Evolutionary conservation across 768 basidiomycete species (phyloP).

Genomic region (Lyophyllum shimeji): DNA sequence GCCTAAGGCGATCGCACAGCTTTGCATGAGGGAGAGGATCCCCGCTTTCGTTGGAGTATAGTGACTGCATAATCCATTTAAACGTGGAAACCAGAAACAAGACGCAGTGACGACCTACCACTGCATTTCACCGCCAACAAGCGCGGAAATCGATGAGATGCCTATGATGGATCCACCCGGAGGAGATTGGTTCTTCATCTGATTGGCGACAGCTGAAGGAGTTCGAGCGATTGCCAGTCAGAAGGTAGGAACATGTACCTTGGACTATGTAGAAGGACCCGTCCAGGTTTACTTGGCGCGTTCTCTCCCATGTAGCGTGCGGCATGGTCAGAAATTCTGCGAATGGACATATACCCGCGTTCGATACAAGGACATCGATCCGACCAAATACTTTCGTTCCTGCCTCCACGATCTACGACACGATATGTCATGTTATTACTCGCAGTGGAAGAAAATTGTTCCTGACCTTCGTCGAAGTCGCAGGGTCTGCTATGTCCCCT

Average conservation of each 20-base stretch:
- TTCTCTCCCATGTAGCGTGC: constrained; percentile 57
- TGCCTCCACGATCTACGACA: constrained; percentile 58
- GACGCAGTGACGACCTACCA: constrained; percentile 34
- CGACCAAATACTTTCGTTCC: constrained; percentile 61
- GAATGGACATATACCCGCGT: constrained; percentile 74
- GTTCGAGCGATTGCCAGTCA: constrained; percentile 1
- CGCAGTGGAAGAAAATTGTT: background rate
- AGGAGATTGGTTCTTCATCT: constrained; percentile 68
- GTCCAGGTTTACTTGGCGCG: constrained; percentile 72
- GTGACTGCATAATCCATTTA: constrained; percentile 39
- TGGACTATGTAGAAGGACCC: constrained; percentile 73
- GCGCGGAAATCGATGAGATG: constrained; percentile 76
- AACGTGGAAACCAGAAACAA: background rate
- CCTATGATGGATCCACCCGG: constrained; percentile 76
- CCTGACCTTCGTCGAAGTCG: constrained; percentile 54
- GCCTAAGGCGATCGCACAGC: constrained; percentile 75
- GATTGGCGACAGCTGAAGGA: constrained; percentile 59
- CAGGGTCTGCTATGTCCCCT: constrained; percentile 64
- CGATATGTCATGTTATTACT: background rate
- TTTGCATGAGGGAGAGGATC: constrained; percentile 77
- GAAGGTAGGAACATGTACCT: constrained; percentile 36
- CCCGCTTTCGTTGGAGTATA: constrained; percentile 84
- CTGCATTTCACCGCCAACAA: constrained; percentile 75
- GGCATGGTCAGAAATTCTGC: constrained; percentile 74
- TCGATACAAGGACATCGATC: constrained; percentile 53